A percentile compares a stretch with the other conserved stretches of the same genome.
Evolutionary conservation across 2,329 filamentous ascomycete genomes (phyloP).

Genomic region (Ophiocordyceps camponoti-floridani): DNA sequence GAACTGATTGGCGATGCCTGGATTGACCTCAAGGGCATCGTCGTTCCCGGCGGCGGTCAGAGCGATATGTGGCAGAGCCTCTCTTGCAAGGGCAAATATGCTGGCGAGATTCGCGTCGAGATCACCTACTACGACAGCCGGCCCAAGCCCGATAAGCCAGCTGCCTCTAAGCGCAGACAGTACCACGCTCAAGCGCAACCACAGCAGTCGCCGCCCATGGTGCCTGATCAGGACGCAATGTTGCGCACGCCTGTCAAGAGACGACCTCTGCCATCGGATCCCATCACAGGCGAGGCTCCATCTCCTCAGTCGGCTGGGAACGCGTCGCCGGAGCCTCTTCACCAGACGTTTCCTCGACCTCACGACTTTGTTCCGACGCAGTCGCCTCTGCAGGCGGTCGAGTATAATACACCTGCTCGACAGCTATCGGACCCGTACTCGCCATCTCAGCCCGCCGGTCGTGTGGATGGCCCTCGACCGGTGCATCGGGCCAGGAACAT

Average conservation of each 20-base stretch:
- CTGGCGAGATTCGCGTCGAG: conserved; percentile 85
- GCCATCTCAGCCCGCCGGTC: conserved; percentile 1
- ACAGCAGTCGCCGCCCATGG: neutral
- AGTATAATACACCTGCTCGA: conserved; percentile 25
- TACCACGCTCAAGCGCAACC: neutral
- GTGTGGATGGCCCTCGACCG: conserved; percentile 11
- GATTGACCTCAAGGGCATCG: conserved; percentile 65
- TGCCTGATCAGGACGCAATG: conserved; percentile 12
- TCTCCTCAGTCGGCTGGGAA: conserved; percentile 1
- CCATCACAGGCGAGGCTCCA: conserved; percentile 38
- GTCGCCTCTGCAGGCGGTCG: conserved; percentile 32
- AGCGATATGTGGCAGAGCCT: conserved; percentile 83
- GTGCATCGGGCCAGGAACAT: conserved; percentile 16
- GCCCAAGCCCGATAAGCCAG: conserved; percentile 58
- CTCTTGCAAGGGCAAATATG: conserved; percentile 83
- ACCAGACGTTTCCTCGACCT: conserved; percentile 27
- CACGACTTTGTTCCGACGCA: conserved; percentile 31
- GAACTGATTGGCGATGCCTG: conserved; percentile 91
- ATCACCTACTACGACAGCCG: conserved; percentile 90
- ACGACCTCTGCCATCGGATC: conserved; percentile 67
- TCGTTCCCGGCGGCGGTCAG: conserved; percentile 78
- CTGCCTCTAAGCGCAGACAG: conserved; percentile 34
- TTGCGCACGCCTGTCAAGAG: conserved; percentile 53
- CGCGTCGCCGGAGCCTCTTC: conserved; percentile 16
- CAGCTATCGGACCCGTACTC: conserved; percentile 16